phyloP scores from a whole-genome alignment of 257 asterid species.

The Scutellaria baicalensis region DNA sequence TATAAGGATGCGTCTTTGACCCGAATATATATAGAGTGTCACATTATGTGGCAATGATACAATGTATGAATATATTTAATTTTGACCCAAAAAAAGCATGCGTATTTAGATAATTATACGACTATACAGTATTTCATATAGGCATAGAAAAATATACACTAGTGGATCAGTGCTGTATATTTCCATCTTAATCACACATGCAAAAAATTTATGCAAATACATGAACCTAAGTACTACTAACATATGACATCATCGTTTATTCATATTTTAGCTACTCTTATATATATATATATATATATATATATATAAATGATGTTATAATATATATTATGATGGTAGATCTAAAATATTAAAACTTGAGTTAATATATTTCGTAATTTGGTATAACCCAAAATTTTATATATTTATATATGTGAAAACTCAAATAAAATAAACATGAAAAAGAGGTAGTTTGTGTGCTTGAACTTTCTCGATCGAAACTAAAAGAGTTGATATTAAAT shows the following conservation, averaged over 20 bases:
- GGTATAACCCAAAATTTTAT: too few species aligned
- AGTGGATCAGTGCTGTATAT: slow-evolving; percentile 8
- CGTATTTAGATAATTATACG: slow-evolving; percentile 10
- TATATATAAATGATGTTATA: too few species aligned
- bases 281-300: too few species aligned
- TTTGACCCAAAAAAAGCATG: slow-evolving; percentile 14
- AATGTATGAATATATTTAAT: background rate
- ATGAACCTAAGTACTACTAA: background rate
- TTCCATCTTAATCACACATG: slow-evolving; percentile 14
- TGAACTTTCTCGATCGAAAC: background rate
- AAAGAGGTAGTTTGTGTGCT: background rate
- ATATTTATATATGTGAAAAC: background rate
- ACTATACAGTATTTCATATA: slow-evolving; percentile 7
- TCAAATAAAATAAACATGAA: background rate
- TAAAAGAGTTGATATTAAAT: background rate
- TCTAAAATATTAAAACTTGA: too few species aligned
- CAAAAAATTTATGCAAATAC: background rate
- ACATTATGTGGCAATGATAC: background rate
- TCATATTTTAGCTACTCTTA: too few species aligned
- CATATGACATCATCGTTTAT: too few species aligned
- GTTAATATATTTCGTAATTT: too few species aligned
- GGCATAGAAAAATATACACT: background rate
- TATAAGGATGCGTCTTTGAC: slow-evolving; percentile 31
- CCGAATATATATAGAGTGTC: background rate
- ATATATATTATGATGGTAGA: too few species aligned